These are phyloP conservation scores for Umbelopsis sp. DNA, from an alignment of 192 early-diverging fungal genomes.

Conservation along the genomic window DNA sequence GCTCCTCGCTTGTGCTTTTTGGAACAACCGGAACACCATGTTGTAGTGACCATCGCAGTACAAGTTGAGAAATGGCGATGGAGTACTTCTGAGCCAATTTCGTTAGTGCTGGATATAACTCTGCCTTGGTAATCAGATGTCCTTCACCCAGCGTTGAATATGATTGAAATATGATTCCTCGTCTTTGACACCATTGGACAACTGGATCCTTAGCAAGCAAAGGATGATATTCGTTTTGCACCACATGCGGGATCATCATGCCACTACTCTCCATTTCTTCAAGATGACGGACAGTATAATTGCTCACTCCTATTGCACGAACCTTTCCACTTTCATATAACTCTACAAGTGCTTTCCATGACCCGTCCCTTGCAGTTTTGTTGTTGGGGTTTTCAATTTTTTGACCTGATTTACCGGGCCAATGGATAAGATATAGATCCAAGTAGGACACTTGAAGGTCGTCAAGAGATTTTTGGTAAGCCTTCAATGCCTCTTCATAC, in stretches of 20 bases:
- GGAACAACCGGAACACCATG: background rate
- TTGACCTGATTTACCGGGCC: slow-evolving; percentile 60
- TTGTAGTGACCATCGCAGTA: slow-evolving; percentile 8
- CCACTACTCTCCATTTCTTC: slow-evolving; percentile 57
- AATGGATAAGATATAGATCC: slow-evolving; percentile 78
- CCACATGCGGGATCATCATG: slow-evolving; percentile 61
- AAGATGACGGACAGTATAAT: slow-evolving; percentile 66
- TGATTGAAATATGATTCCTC: slow-evolving; percentile 64
- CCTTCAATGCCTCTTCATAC: slow-evolving; percentile 24
- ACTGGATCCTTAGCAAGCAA: slow-evolving; percentile 59
- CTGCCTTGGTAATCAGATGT: slow-evolving; percentile 30
- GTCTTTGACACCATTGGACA: slow-evolving; percentile 51
- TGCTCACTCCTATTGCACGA: slow-evolving; percentile 72
- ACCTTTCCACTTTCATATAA: slow-evolving; percentile 60
- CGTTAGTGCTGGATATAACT: slow-evolving; percentile 23
- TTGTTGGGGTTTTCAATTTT: background rate
- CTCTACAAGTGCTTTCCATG: slow-evolving; percentile 51
- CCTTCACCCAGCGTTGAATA: slow-evolving; percentile 77
- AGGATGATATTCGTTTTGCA: slow-evolving; percentile 75
- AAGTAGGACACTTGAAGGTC: slow-evolving; percentile 67
- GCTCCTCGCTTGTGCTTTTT: slow-evolving; percentile 3
- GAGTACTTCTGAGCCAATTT: slow-evolving; percentile 25
- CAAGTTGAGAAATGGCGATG: slow-evolving; percentile 6
- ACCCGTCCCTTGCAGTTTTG: background rate
- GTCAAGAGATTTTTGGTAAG: slow-evolving; percentile 55